These are phyloP conservation scores for Pseudocercospora crystallina DNA, from an alignment of 2,329 filamentous ascomycete species.

Conservation along the genomic window DNA sequence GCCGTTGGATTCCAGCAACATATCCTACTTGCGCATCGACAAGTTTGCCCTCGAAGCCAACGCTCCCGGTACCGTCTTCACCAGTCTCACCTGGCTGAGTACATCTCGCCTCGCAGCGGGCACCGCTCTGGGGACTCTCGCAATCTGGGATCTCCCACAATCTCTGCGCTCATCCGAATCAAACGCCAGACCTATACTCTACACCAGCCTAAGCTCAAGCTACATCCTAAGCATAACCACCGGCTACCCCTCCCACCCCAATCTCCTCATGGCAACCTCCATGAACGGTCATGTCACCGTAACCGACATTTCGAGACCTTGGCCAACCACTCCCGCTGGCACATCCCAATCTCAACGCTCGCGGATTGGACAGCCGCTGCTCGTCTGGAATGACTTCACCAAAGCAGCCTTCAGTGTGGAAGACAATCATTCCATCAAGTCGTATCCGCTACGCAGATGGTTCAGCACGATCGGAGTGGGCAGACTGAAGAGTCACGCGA, in stretches of 20 bases:
- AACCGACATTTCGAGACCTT: slow-evolving; percentile 53
- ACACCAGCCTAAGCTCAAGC: slow-evolving; percentile 44
- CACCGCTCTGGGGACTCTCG: slow-evolving; percentile 57
- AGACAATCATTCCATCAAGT: slow-evolving; percentile 53
- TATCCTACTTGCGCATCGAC: slow-evolving; percentile 43
- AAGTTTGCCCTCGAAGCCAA: slow-evolving; percentile 52
- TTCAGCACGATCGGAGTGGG: slow-evolving; percentile 46
- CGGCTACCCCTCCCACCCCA: slow-evolving; percentile 55
- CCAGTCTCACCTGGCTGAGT: slow-evolving; percentile 58
- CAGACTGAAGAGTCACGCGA: slow-evolving; percentile 38
- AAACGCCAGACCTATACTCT: slow-evolving; percentile 43
- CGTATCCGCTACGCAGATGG: slow-evolving; percentile 53
- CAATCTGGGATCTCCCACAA: slow-evolving; percentile 50
- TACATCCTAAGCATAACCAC: slow-evolving; percentile 51
- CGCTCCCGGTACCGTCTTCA: slow-evolving; percentile 55
- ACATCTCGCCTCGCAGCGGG: slow-evolving; percentile 55
- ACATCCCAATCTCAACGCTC: slow-evolving; percentile 48
- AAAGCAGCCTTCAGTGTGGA: slow-evolving; percentile 56
- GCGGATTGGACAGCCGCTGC: slow-evolving; percentile 49
- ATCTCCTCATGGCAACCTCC: slow-evolving; percentile 53
- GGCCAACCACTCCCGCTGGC: slow-evolving; percentile 44
- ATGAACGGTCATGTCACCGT: slow-evolving; percentile 58
- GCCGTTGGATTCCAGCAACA: slow-evolving; percentile 17
- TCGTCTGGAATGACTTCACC: slow-evolving; percentile 56
- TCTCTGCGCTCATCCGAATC: slow-evolving; percentile 19